Evolutionary conservation across 345 rosid species (phyloP), one percentile per base, ranked within the genome.

Genomic region (Heritiera fomes): DNA sequence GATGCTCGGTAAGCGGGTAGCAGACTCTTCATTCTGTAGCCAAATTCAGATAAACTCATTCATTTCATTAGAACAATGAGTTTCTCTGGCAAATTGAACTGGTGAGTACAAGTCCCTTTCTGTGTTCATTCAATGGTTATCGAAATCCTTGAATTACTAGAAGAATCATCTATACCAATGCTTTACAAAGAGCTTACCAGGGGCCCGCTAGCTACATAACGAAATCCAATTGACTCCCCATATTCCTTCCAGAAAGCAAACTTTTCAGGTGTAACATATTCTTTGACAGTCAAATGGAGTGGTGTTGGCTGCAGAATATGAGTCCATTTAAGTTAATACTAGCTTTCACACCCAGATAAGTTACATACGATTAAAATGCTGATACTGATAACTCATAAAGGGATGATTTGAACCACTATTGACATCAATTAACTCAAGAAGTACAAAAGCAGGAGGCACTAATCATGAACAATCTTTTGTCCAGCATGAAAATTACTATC

Each of bases 191-290:
- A 77, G 71, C 85, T 90, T 92, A 96, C 99, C 95, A 94, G 69
- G 58, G 99, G 99, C 4, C 99, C 98, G 47, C 99, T 96, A 47
- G 99, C 98, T 59, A 96, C 95, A 82, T 92, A 96, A 6, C 94
- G 95, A 79, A 96, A 96, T 71, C 99, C 99, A 17, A 91, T 89
- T 14, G 98, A 89, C 85, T 96, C 99, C 79, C 99, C 98, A 68
- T 92, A 94, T 63, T 87, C 91, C 88, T 94, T 96, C 99, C 98
- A 96, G 85, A 84, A 92, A 60, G 84, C 91, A 87, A 94, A 97
- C 79, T 93, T 97, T 86, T 97, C 98, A 2, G 98, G 99, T 38
- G 93, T 86, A 60, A 97, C 94, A 59, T 92, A 96, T 79, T 96
- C 98, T 87, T 94, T 96, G 75, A 96, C 99, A 0, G 98, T 96